Base-by-base conservation (phyloP, 2,329 filamentous ascomycete species). In the Triangularia verruculosa region DNA sequence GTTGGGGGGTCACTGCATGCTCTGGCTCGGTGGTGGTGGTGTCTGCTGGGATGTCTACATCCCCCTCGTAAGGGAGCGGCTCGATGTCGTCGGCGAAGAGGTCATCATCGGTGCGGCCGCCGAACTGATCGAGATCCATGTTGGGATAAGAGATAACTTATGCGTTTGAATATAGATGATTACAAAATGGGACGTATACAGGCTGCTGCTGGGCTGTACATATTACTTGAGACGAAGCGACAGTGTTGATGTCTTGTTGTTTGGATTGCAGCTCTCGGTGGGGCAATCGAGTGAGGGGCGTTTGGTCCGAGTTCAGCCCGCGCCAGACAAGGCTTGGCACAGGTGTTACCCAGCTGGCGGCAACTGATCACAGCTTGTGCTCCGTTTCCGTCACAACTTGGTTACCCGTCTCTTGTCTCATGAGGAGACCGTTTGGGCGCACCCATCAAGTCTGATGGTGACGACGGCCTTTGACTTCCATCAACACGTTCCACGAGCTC, bases 21-120 rank as follows among this genome's bases (percentile, higher is more conserved):
- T 65, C 55, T 13, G 57, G 27, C 17, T 66, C 61, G 3, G 62
- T 59, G 17, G 59, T 28, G 17, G 66, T 59, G n/a, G 55, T 32
- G 7, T 62, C 11, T 6, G 56, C 52, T 7, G 62, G 65, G 32
- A 56, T 54, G 4, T 67, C 58, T 12, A 64, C 64, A 11, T 66
- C 28, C 9, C 65, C 63, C 2, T 28, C n/a, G 39, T 65, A 63
- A 25, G 53, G 51, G 5, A 86, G 79, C 7, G 83, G 84, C 72
- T 87, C 85, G 64, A 87, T 86, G 70, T 87, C 85, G 68, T 87
- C 85, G 65, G 82, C 82, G 71, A 87, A 87, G 64, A 87, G 79
- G 71, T 86, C 85, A 68, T 87, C 85, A 70, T 87, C 85, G 54
- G 85, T 87, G 20, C 85, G 79, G 56, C 84, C 84, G 64, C 82